Conservation (phyloP, 805 yeast genomes). For the Monosporozyma servazzii region DNA sequence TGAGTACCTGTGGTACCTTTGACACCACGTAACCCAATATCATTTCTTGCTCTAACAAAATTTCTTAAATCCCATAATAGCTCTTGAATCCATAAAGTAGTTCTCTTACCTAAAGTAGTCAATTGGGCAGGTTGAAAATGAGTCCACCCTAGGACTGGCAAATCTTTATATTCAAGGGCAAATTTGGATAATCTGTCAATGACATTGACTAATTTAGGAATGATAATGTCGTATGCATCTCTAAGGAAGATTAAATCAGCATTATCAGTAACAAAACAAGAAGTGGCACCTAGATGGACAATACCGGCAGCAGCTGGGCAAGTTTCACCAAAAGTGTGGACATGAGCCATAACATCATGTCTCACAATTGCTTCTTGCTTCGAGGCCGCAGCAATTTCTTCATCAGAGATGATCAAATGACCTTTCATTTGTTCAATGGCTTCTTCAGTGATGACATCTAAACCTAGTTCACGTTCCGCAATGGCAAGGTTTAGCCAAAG, state of each 20-base stretch:
- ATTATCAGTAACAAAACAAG: conserved; percentile 95
- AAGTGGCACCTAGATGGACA: conserved; percentile 96
- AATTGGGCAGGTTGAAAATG: conserved; percentile 99
- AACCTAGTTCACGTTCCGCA: conserved; percentile 90
- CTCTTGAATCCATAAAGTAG: conserved; percentile 96
- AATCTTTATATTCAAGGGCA: conserved; percentile 85
- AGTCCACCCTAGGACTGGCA: conserved; percentile 98
- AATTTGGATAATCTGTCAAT: conserved; percentile 82
- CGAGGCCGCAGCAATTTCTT: conserved; percentile 81
- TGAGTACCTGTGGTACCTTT: conserved; percentile 99
- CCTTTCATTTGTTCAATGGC: conserved; percentile 80
- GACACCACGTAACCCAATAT: conserved; percentile 92
- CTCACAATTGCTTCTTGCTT: conserved; percentile 95
- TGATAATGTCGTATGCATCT: conserved; percentile 87
- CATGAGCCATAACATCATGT: conserved; percentile 99
- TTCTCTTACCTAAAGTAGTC: conserved; percentile 97
- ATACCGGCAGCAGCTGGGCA: conserved; percentile 97
- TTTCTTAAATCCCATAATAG: conserved; percentile 95
- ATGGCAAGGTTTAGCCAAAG: conserved; percentile 91
- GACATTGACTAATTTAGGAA: conserved; percentile 92
- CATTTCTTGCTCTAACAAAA: conserved; percentile 91
- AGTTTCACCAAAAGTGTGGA: conserved; percentile 84
- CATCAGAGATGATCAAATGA: conserved; percentile 79
- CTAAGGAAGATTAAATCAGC: conserved; percentile 95
- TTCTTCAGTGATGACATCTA: conserved; percentile 75